These are phyloP conservation scores for Leccinum angustisporum DNA, from an alignment of 1,284 basidiomycete genomes.

Conservation along the genomic window DNA sequence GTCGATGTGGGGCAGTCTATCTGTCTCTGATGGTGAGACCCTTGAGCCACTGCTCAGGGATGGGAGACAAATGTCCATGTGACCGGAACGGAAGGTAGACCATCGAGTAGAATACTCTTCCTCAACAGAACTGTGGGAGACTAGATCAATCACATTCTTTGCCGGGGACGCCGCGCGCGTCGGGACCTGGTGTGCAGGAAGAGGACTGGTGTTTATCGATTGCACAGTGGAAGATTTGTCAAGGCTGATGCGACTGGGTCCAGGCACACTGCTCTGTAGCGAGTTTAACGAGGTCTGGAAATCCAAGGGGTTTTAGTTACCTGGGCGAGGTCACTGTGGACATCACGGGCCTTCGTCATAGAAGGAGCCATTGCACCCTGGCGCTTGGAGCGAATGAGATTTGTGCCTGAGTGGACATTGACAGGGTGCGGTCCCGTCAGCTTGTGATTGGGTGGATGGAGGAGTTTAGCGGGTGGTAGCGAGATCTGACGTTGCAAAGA, in stretches of 20 bases:
- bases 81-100: constrained; percentile 27
- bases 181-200: background rate
- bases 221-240: background rate
- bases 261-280: constrained; percentile 12
- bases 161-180: background rate
- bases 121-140: background rate
- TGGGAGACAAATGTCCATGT: constrained; percentile 14
- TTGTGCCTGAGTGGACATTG: background rate
- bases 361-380: background rate
- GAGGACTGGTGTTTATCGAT: background rate
- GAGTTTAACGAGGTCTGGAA: constrained; percentile 8
- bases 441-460: background rate
- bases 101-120: constrained; percentile 16
- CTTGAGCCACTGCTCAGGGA: background rate
- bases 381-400: background rate
- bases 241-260: constrained; percentile 8
- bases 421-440: background rate
- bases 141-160: constrained; percentile 10
- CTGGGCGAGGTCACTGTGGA: constrained; percentile 3
- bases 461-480: background rate
- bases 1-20: background rate
- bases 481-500: background rate
- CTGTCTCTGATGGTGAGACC: background rate
- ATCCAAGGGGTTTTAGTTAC: constrained; percentile 6
- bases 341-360: background rate